Conservation (phyloP, 2,329 filamentous ascomycete species). For the Corniculantispora saksenae region DNA sequence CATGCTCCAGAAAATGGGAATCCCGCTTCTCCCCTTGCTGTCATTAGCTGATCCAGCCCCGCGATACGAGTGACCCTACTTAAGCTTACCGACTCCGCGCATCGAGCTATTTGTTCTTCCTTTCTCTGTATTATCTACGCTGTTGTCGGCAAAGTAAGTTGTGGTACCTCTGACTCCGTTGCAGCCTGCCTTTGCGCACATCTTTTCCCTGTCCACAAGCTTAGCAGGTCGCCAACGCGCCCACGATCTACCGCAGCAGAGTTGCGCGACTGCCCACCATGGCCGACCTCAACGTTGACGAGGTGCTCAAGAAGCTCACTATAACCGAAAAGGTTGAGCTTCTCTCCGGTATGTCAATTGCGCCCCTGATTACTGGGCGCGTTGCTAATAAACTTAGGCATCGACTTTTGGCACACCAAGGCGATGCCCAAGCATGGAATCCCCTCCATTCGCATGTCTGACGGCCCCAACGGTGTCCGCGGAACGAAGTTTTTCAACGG, state of each 20-base stretch:
- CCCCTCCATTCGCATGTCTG: constrained; percentile 64
- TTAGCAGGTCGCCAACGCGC: not conserved
- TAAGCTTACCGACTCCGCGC: constrained; percentile 5
- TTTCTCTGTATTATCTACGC: not conserved
- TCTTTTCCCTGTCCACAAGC: not conserved
- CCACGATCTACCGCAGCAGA: not conserved
- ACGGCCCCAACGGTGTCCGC: constrained; percentile 70
- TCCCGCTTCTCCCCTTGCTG: not conserved
- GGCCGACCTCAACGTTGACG: constrained; percentile 56
- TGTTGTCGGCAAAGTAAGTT: not conserved
- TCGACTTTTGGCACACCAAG: constrained; percentile 71
- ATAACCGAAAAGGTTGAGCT: constrained; percentile 55
- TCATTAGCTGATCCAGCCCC: not conserved
- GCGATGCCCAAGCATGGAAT: constrained; percentile 60
- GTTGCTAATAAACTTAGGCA: constrained; percentile 39
- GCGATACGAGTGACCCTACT: constrained; percentile 12
- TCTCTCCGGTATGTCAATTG: constrained; percentile 44
- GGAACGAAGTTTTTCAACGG: constrained; percentile 70
- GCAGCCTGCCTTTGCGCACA: not conserved
- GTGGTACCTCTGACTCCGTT: not conserved
- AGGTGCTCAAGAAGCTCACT: constrained; percentile 55
- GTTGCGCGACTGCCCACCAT: constrained; percentile 32
- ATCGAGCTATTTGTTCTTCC: not conserved
- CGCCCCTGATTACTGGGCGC: not conserved
- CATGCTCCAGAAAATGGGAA: not conserved